Percentiles rank a stretch among this genome's conserved stretches.
phyloP scores from a whole-genome alignment of 495 filamentous ascomycete genomes.

The Ramalina peruviana region DNA sequence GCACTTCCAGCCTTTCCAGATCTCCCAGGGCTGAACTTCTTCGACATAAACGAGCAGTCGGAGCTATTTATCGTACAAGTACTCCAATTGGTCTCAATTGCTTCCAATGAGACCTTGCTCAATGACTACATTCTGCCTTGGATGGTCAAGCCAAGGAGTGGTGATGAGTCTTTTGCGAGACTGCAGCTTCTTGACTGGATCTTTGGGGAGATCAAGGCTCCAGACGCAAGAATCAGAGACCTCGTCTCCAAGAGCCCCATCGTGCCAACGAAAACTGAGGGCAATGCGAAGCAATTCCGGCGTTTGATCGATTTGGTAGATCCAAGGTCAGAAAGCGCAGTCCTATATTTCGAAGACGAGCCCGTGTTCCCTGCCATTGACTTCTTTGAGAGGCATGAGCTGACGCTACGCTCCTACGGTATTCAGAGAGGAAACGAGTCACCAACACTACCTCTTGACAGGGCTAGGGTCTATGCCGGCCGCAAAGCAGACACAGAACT shows the following conservation, averaged over 20 bases:
- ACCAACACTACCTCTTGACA: background rate
- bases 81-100: background rate
- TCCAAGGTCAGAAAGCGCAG: slow-evolving; percentile 7
- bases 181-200: slow-evolving; percentile 2
- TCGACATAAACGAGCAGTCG: background rate
- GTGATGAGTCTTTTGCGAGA: background rate
- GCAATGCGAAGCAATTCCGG: background rate
- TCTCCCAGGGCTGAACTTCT: slow-evolving; percentile 7
- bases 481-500: slow-evolving; percentile 6
- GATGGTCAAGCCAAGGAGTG: background rate
- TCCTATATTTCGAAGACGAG: slow-evolving; percentile 21
- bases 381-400: slow-evolving; percentile 14
- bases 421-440: slow-evolving; percentile 4
- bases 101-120: background rate
- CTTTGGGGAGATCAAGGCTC: background rate
- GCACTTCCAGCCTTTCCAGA: slow-evolving; percentile 4
- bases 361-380: slow-evolving; percentile 16
- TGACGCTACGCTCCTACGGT: slow-evolving; percentile 13
- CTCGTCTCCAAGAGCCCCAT: background rate
- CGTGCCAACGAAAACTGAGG: background rate
- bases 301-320: slow-evolving; percentile 6
- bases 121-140: slow-evolving; percentile 3
- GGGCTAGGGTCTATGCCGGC: slow-evolving; percentile 9
- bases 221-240: background rate
- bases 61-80: background rate